Conservation (phyloP, 805 yeast genomes). For the Wickerhamomyces bisporus region DNA sequence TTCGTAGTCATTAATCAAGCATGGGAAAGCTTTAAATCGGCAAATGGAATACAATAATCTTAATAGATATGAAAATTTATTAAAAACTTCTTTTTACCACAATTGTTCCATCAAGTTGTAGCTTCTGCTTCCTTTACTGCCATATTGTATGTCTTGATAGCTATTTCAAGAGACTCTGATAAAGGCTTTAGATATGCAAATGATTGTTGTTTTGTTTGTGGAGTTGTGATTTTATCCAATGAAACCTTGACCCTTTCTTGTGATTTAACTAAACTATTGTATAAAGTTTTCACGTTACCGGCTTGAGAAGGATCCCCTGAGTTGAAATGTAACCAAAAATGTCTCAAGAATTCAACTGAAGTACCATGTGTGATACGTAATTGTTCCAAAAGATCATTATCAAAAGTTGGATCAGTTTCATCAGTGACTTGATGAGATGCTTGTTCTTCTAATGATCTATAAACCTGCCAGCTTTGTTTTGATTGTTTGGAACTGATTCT, state of each 20-base stretch:
- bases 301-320: slow-evolving; percentile 44
- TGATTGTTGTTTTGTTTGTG: slow-evolving; percentile 22
- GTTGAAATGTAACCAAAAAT: slow-evolving; percentile 65
- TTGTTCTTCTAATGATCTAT: slow-evolving; percentile 21
- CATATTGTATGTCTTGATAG: slow-evolving; percentile 40
- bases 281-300: slow-evolving; percentile 38
- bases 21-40: slow-evolving; percentile 77
- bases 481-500: slow-evolving; percentile 51
- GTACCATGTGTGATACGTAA: slow-evolving; percentile 64
- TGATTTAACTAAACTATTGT: slow-evolving; percentile 44
- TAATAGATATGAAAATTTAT: too few species aligned
- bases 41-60: slow-evolving; percentile 39
- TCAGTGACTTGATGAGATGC: slow-evolving; percentile 21
- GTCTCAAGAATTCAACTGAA: slow-evolving; percentile 68
- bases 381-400: slow-evolving; percentile 38
- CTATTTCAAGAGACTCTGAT: slow-evolving; percentile 38
- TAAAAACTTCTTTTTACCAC: too few species aligned
- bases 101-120: too few species aligned
- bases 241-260: slow-evolving; percentile 38
- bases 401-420: slow-evolving; percentile 29
- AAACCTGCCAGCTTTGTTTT: slow-evolving; percentile 38
- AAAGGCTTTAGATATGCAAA: slow-evolving; percentile 38
- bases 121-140: slow-evolving; percentile 20
- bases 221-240: slow-evolving; percentile 26
- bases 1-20: slow-evolving; percentile 80